These are phyloP conservation scores for Xylaria palmicola DNA, from an alignment of 495 filamentous ascomycete species.

Conservation along the genomic window DNA sequence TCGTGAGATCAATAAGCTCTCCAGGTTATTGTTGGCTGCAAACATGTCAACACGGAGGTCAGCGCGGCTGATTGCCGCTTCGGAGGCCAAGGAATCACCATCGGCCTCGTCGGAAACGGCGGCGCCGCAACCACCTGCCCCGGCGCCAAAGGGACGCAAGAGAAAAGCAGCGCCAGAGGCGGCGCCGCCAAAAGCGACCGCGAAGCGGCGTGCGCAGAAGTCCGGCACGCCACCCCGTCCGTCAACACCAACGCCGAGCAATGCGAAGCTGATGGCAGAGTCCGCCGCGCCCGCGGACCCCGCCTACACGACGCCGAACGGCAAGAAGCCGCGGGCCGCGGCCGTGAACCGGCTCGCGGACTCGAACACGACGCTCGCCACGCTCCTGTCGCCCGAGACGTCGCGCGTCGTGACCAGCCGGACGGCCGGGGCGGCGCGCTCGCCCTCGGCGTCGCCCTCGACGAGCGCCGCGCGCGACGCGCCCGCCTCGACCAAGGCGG, in stretches of 20 bases:
- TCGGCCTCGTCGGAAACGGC: constrained; percentile 15
- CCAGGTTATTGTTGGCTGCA: constrained; percentile 1
- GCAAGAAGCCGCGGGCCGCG: constrained; percentile 35
- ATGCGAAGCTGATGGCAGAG: constrained; percentile 35
- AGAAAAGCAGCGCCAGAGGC: constrained; percentile 31
- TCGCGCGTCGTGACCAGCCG: constrained; percentile 63
- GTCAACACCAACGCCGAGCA: constrained; percentile 40
- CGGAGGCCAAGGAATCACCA: constrained; percentile 18
- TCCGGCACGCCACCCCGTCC: constrained; percentile 27
- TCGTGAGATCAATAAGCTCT: background rate
- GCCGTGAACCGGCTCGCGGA: constrained; percentile 48
- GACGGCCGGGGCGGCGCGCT: constrained; percentile 34
- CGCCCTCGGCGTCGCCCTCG: constrained; percentile 60
- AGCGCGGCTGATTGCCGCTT: constrained; percentile 52
- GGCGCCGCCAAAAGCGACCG: constrained; percentile 33
- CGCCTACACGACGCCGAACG: constrained; percentile 13
- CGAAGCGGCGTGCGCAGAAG: constrained; percentile 27
- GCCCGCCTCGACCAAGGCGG: constrained; percentile 40
- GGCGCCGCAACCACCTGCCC: constrained; percentile 19
- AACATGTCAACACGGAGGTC: constrained; percentile 58
- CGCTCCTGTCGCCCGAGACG: constrained; percentile 75
- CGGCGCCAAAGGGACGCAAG: constrained; percentile 24
- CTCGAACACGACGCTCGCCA: constrained; percentile 63
- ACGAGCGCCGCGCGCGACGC: background rate
- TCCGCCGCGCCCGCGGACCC: constrained; percentile 8